These are phyloP conservation scores for Cladorrhinum sp. DNA, from an alignment of 2,329 filamentous ascomycete species.

Conservation along the genomic window DNA sequence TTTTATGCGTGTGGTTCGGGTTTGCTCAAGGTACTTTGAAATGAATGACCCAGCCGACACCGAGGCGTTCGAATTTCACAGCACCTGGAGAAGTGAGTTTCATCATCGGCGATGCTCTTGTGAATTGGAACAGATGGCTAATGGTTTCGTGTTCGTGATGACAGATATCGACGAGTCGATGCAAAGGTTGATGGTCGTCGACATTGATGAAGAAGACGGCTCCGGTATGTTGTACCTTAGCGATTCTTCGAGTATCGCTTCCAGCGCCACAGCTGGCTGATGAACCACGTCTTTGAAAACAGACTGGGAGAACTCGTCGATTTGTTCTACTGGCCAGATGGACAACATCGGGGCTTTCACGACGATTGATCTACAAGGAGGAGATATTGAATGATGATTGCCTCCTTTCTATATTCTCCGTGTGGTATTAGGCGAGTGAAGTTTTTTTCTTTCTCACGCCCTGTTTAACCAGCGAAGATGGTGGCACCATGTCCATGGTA, in stretches of 20 bases:
- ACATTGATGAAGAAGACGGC: conserved; percentile 57
- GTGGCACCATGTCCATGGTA: too few species aligned
- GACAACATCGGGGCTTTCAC: conserved; percentile 48
- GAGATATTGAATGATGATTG: conserved; percentile 5
- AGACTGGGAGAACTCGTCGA: conserved; percentile 57
- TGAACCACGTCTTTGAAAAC: conserved; percentile 30
- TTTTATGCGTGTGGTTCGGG: conserved; percentile 43
- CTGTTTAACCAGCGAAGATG: not conserved
- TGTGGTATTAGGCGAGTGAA: too few species aligned
- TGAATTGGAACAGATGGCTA: conserved; percentile 15
- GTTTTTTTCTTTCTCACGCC: not conserved
- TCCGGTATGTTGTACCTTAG: conserved; percentile 51
- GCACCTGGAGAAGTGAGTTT: conserved; percentile 38
- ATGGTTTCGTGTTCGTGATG: conserved; percentile 2
- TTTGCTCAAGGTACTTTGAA: conserved; percentile 42
- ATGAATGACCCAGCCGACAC: conserved; percentile 33
- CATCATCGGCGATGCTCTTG: not conserved
- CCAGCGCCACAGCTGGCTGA: conserved; percentile 32
- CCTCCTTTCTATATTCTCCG: too few species aligned
- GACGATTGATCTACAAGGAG: conserved; percentile 38
- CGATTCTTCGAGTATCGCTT: conserved; percentile 37
- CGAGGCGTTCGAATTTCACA: conserved; percentile 32
- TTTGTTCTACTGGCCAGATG: conserved; percentile 51
- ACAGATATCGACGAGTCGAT: conserved; percentile 48
- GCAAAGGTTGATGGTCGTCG: conserved; percentile 53